Evolutionary conservation across 2,329 filamentous ascomycete genomes (phyloP), one percentile per base, ranked within the genome.

Genomic region (Gnomoniopsis smithogilvyi): DNA sequence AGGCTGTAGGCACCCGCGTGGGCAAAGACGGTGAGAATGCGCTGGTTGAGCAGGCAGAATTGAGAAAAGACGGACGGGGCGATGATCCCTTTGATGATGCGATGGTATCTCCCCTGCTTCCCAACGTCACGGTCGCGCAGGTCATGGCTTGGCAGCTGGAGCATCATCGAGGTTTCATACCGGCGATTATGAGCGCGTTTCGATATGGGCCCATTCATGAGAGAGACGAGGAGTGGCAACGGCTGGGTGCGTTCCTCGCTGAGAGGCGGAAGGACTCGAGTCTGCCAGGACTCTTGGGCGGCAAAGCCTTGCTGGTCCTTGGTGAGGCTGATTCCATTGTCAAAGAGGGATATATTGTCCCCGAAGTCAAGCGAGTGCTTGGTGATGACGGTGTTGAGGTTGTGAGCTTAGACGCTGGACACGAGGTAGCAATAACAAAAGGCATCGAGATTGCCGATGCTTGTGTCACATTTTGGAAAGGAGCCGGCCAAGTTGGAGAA

Each of bases 61-160:
- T 45, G 47, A 38, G 17, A 54, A 66, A 62, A 63, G 63, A 50
- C 58, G 60, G 41, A 21, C 64, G 67, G 41, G 69, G 71, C 45
- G 72, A 78, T 68, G 64, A 66, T 17, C 65, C 64, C 12, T 81
- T 78, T 63, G 74, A 81, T 60, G 71, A 75, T 55, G 79, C 83
- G 26, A 63, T 75, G 1, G 72, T 91, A 15, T 82, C 86, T 3
- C 75, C 76, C 2, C 72, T 73, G 14, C 75, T 81, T 54, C 78
- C 81, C 0, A 66, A 74, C 17, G 76, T 87, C 54, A 85, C 82
- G 8, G 80, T 90, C 3, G 81, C 85, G 0, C 78, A 79, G 3
- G 82, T 89, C 0, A 85, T 92, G 51, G 73, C 76, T 49, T 92
- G 90, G 88, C 90, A 94, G 72, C 74, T 91, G 21, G 74, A 78